Evolutionary conservation across 2,329 filamentous ascomycete genomes (phyloP).

Genomic region (Xylaria arbuscula): DNA sequence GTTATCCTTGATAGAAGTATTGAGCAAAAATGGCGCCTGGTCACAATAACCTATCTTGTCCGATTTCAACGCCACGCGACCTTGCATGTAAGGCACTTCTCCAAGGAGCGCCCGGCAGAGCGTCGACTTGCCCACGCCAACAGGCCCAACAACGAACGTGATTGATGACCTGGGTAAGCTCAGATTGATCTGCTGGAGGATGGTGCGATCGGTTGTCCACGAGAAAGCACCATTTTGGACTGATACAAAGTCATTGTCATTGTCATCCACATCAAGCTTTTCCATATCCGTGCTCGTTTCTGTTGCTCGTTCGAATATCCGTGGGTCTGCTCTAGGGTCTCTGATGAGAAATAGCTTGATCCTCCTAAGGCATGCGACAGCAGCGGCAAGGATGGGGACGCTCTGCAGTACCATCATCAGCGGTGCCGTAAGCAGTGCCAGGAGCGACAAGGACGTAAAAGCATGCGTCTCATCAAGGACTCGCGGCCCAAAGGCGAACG

Average conservation of each 20-base stretch:
- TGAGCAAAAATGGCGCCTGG: slow-evolving; percentile 53
- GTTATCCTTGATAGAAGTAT: slow-evolving; percentile 49
- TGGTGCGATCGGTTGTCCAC: slow-evolving; percentile 12
- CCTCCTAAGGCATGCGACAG: not conserved
- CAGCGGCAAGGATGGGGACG: not conserved
- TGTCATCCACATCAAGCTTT: not conserved
- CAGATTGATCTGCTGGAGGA: slow-evolving; percentile 48
- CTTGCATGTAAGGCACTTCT: slow-evolving; percentile 48
- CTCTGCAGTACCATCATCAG: slow-evolving; percentile 8
- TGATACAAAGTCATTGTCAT: not conserved
- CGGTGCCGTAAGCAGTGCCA: slow-evolving; percentile 19
- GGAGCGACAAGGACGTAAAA: slow-evolving; percentile 14
- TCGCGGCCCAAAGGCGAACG: slow-evolving; percentile 19
- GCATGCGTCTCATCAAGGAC: slow-evolving; percentile 10
- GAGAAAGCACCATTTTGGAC: slow-evolving; percentile 14
- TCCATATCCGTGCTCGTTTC: not conserved
- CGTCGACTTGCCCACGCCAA: slow-evolving; percentile 59
- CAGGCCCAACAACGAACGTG: slow-evolving; percentile 56
- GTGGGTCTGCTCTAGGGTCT: not conserved
- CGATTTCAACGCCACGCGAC: slow-evolving; percentile 32
- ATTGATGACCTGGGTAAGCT: slow-evolving; percentile 49
- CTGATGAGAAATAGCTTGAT: not conserved
- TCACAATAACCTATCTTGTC: slow-evolving; percentile 54
- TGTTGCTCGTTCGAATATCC: not conserved
- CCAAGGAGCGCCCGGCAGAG: slow-evolving; percentile 56